Base-by-base conservation (phyloP, 2,329 filamentous ascomycete genomes). In the Penicillium freii region DNA sequence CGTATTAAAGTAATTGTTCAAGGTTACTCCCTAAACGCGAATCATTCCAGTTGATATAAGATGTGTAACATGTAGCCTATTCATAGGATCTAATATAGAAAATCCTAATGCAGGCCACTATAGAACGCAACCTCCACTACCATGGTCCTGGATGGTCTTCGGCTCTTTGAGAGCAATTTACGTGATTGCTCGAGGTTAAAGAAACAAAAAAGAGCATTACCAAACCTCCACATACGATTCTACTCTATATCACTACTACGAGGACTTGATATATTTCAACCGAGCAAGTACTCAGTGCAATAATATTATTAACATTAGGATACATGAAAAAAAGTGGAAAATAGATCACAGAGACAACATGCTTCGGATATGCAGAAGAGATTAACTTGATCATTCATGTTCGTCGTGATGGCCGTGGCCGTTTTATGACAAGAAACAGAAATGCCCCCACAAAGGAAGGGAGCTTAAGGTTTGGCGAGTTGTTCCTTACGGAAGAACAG, bases 401-500 rank as follows among this genome's bases (percentile, higher is more conserved):
- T 51, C 54, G 33, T 34, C 54, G 34, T 52, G 44, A 52, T 38
- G 40, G 39, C 31, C 29, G 15, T 48, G 31, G 33, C 38, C 45
- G 45, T 39, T 49, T 36, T 38, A 42, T 40, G 34, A 50, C 29
- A 54, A 29, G 3, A 54, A 25, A 50, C 36, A 48, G 17, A 49
- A 27, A 33, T 54, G 34, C 36, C 13, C 19, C 19, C 29, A 31
- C 29, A 49, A 36, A 1, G 19, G 8, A 13, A 8, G 15, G 23
- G 29, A 33, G 19, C 19, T 70, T 66, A 77, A 29, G 76, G 76
- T 57, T 78, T 78, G 56, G 71, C 73, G 31, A 78, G 70, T 60
- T 78, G 76, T 57, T 78, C 76, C 60, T 75, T 77, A 27, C 76
- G 75, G 69, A 78, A 78, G 68, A 77, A 78, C 42, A 73, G 58